A percentile compares a stretch with the other conserved stretches of the same genome.
Conservation (phyloP, 2,329 filamentous ascomycete species). For the Diaporthe destruens region DNA sequence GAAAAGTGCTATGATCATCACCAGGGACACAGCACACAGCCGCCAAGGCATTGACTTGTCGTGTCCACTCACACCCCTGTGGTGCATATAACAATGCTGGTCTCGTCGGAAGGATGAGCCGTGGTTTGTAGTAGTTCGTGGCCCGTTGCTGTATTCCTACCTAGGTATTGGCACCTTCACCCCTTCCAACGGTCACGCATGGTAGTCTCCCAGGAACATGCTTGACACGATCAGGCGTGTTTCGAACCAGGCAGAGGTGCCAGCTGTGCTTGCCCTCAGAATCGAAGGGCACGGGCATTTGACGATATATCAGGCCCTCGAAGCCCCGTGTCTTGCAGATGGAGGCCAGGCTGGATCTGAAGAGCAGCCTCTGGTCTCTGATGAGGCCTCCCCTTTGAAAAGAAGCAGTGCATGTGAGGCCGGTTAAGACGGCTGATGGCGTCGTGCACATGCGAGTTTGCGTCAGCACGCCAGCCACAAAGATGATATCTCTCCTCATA, state of each 20-base stretch:
- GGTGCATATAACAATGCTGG: too few species aligned
- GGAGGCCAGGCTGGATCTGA: not conserved
- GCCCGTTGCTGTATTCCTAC: not conserved
- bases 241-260: not conserved
- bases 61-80: not conserved
- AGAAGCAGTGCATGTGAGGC: not conserved
- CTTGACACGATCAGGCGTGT: too few species aligned
- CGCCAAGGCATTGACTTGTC: not conserved
- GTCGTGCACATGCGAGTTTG: not conserved
- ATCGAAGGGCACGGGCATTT: too few species aligned
- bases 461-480: not conserved
- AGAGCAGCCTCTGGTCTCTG: not conserved
- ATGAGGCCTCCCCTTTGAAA: not conserved
- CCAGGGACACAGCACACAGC: not conserved
- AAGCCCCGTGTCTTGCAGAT: not conserved
- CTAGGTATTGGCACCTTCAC: not conserved
- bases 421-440: conserved; percentile 8
- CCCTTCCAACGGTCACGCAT: not conserved
- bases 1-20: not conserved
- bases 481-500: not conserved
- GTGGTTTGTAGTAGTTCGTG: not conserved
- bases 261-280: not conserved
- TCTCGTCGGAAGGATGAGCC: not conserved
- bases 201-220: too few species aligned
- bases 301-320: too few species aligned